Evolutionary conservation across 805 yeast genomes (phyloP), one percentile per base, ranked within the genome.

Genomic region (Zygotorulaspora danielsina): DNA sequence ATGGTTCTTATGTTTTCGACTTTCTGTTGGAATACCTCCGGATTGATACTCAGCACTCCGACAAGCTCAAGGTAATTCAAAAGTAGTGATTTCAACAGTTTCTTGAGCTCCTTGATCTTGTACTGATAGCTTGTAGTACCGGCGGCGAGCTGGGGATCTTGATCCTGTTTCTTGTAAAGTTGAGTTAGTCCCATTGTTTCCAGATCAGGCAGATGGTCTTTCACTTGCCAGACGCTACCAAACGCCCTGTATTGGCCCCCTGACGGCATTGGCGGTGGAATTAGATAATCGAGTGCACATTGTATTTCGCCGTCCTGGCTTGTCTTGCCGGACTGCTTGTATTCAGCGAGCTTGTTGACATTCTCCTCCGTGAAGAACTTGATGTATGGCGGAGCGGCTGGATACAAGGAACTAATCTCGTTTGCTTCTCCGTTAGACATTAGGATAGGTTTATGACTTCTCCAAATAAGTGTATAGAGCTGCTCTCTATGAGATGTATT

Each of bases 331-430:
- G 36, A 44, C 45, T 39, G 34, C 36, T 46, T 34, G 39, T 49
- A 61, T 57, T 47, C 52, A 11, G 51, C 43, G 19, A 73, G 64
- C 53, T 69, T 71, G 15, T 61, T 66, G n/a, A 76, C 49, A 54
- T 88, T 87, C 43, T 76, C 84, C 3, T 66, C 55, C 0, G 95
- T 85, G 67, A 86, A 90, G 53, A 72, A 76, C 56, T 78, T 76
- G 49, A 78, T 75, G 55, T 77, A 86, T 6, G 84, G 84, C 6
- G 98, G 98, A 2, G 98, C 97, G 1, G 95, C 94, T 2, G 98
- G 98, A 51, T 85, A 93, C 29, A 90, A 70, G 5, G 96, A 78
- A 11, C 96, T 73, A 24, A 73, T 64, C 29, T 59, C 63, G 36
- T 59, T 61, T 4, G 52, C 27, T 25, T 50, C 58, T 29, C 37